Evolutionary conservation across 208 protist genomes (phyloP).

Genomic region (Trypanosomatidae sp.): DNA sequence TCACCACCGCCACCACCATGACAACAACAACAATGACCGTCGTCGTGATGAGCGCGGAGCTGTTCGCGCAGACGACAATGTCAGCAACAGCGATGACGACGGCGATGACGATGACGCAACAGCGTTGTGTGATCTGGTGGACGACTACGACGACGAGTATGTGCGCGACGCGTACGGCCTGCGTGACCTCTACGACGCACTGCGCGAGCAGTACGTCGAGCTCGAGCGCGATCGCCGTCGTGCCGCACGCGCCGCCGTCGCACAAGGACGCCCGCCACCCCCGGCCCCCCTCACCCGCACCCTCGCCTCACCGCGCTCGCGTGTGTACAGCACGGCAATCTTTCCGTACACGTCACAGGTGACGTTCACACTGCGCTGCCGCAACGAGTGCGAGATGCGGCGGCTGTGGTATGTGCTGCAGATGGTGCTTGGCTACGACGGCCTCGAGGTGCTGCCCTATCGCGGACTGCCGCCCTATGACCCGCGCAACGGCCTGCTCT

Average conservation of each 20-base stretch:
- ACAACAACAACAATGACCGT: neutral
- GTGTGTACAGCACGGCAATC: neutral
- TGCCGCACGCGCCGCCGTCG: slow-evolving; percentile 1
- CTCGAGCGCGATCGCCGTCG: slow-evolving; percentile 3
- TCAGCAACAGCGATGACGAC: too few species aligned
- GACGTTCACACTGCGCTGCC: slow-evolving; percentile 16
- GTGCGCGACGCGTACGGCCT: slow-evolving; percentile 37
- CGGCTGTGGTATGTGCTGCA: slow-evolving; percentile 33
- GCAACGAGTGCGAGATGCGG: slow-evolving; percentile 26
- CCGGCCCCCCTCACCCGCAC: slow-evolving; percentile 1
- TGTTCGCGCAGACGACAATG: neutral
- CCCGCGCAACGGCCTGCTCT: slow-evolving; percentile 37
- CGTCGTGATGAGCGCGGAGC: neutral
- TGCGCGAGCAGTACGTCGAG: slow-evolving; percentile 36
- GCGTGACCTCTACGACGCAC: slow-evolving; percentile 33
- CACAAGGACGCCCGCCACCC: neutral
- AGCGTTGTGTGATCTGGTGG: neutral
- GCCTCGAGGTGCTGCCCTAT: slow-evolving; percentile 24
- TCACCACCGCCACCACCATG: neutral
- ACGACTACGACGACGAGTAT: slow-evolving; percentile 22
- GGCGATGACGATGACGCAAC: too few species aligned
- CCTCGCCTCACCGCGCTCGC: neutral
- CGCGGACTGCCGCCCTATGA: slow-evolving; percentile 42
- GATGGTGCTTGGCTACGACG: slow-evolving; percentile 35
- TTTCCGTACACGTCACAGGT: neutral